These are phyloP conservation scores for Ustilago crameri DNA, from an alignment of 1,284 basidiomycete genomes.

Conservation along the genomic window DNA sequence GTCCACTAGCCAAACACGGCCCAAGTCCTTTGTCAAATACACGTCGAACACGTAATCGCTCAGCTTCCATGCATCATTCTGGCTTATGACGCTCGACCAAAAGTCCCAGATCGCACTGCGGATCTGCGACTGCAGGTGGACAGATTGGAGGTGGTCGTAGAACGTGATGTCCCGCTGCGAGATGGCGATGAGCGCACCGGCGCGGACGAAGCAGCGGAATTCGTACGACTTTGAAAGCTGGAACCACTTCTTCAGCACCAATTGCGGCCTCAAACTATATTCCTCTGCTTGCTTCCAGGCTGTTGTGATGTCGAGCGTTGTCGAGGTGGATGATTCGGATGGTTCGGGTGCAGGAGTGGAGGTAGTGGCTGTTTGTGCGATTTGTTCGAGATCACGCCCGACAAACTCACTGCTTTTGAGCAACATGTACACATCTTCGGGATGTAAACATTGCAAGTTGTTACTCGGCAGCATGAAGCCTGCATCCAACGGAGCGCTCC, in stretches of 20 bases:
- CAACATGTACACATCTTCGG: slow-evolving; percentile 89
- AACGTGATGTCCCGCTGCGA: slow-evolving; percentile 83
- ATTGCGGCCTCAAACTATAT: slow-evolving; percentile 68
- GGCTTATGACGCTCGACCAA: slow-evolving; percentile 74
- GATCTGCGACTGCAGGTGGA: slow-evolving; percentile 73
- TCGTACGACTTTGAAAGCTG: slow-evolving; percentile 77
- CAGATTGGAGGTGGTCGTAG: slow-evolving; percentile 79
- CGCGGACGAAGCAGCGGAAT: slow-evolving; percentile 57
- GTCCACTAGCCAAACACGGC: slow-evolving; percentile 82
- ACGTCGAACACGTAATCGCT: slow-evolving; percentile 79
- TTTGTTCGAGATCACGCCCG: slow-evolving; percentile 78
- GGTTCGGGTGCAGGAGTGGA: background rate
- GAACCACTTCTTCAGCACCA: slow-evolving; percentile 93
- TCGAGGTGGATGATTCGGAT: too few species aligned
- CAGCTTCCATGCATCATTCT: slow-evolving; percentile 64
- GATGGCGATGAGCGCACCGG: slow-evolving; percentile 73
- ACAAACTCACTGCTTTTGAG: slow-evolving; percentile 94
- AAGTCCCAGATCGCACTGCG: slow-evolving; percentile 73
- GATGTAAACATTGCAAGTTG: slow-evolving; percentile 84
- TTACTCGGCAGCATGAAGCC: slow-evolving; percentile 90
- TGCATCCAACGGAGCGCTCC: slow-evolving; percentile 74
- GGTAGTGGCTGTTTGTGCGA: slow-evolving; percentile 46
- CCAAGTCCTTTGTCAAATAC: slow-evolving; percentile 82
- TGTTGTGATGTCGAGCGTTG: background rate
- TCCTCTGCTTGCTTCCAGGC: background rate